Base-by-base conservation (phyloP, 1,139 yeast genomes). In the Saccharomyces hybrid region DNA sequence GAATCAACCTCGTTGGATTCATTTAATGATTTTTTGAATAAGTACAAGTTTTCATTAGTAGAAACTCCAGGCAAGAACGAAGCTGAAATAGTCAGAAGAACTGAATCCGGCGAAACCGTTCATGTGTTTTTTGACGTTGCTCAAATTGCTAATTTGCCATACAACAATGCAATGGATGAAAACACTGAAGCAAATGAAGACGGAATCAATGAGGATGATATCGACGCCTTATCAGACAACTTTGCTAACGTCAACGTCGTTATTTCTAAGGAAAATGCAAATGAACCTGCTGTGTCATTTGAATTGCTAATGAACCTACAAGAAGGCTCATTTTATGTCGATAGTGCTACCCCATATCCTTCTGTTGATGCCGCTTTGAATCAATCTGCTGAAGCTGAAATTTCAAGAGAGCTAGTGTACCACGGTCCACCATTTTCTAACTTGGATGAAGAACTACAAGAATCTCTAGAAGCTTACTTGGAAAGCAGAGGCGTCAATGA, bases 341-440 rank as follows among this genome's bases (percentile, higher is more conserved):
- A 87, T 70, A 83, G 83, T 64, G 81, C 88, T 57, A 81, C 87
- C 54, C 84, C 87, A 61, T 87, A 83, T 70, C 75, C 77, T n/a
- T 76, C 81, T 58, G 81, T 81, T 49, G 69, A 74, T 57, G 69
- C 81, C 16, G 86, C 88, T 32, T 75, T 78, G 64, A 78, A 76
- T 54, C 84, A 82, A 63, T 67, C 80, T 59, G 80, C 85, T 27
- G 84, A 84, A 61, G 82, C 85, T 54, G 85, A 83, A 58, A 76
- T 81, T 61, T 72, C 75, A 62, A 87, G 95, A 62, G 88, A 88
- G 60, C 76, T 81, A 61, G 75, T 78, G 55, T 91, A 90, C 78
- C 88, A 86, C 69, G 98, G 98, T 41, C 97, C 98, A 58, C 86
- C 91, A 62, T 90, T 88, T 75, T 75, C 84, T 57, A 87, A 88